These are phyloP conservation scores for Rhexocercosporidium sp. DNA, from an alignment of 2,329 filamentous ascomycete genomes.

Conservation along the genomic window DNA sequence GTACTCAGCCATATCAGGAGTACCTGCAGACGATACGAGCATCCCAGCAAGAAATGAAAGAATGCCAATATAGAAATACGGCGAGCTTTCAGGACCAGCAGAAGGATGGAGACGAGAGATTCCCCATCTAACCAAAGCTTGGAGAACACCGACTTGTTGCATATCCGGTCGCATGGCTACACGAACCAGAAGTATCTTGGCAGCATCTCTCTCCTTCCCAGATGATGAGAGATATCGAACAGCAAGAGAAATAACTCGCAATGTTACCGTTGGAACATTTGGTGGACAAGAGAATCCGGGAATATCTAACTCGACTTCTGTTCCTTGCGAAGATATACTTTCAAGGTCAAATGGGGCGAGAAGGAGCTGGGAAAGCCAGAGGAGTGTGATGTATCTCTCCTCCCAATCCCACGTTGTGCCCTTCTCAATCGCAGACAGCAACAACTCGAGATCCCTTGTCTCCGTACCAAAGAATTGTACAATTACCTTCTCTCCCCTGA, in stretches of 20 bases:
- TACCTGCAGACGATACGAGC: constrained; percentile 70
- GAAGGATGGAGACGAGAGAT: constrained; percentile 61
- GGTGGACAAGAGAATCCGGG: constrained; percentile 60
- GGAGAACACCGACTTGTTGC: constrained; percentile 75
- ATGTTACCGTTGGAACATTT: constrained; percentile 71
- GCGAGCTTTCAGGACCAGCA: constrained; percentile 50
- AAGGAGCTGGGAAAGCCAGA: constrained; percentile 86
- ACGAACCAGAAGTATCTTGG: constrained; percentile 81
- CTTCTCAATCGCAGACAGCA: constrained; percentile 76
- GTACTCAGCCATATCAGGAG: constrained; percentile 73
- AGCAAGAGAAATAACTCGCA: constrained; percentile 72
- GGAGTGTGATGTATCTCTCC: constrained; percentile 82
- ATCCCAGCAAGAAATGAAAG: constrained; percentile 81
- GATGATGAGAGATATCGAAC: constrained; percentile 73
- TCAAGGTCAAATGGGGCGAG: constrained; percentile 89
- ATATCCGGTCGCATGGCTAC: constrained; percentile 87
- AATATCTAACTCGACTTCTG: constrained; percentile 51
- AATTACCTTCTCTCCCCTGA: constrained; percentile 91
- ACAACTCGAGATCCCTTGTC: constrained; percentile 79
- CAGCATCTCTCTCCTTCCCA: constrained; percentile 88
- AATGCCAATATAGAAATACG: constrained; percentile 79
- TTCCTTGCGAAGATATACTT: constrained; percentile 73
- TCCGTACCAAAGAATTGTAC: constrained; percentile 91
- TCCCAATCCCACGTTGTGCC: constrained; percentile 71
- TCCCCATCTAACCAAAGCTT: constrained; percentile 73